Evolutionary conservation across 768 basidiomycete genomes (phyloP).

Genomic region (Lactifluus piperatus): DNA sequence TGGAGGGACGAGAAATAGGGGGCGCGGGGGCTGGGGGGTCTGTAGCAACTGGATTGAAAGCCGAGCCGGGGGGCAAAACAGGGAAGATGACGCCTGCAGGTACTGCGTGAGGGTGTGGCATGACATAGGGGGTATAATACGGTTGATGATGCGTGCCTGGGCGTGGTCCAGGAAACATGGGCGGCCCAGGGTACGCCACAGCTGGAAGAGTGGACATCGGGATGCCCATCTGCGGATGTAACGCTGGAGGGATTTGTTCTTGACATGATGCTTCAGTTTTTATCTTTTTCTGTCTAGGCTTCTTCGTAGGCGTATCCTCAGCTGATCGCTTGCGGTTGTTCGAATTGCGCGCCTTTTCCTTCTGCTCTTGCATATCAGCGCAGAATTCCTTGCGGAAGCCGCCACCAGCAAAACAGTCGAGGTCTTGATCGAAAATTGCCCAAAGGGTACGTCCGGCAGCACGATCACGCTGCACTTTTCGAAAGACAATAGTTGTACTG

Average conservation of each 20-base stretch:
- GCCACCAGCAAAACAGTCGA: conserved; percentile 76
- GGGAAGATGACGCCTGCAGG: conserved; percentile 68
- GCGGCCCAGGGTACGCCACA: conserved; percentile 24
- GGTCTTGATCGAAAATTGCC: conserved; percentile 78
- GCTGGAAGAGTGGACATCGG: conserved; percentile 20
- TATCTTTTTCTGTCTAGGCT: conserved; percentile 27
- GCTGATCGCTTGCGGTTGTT: conserved; percentile 17
- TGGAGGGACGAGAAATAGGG: conserved; percentile 4
- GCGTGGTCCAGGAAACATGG: conserved; percentile 24
- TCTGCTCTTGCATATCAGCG: conserved; percentile 31
- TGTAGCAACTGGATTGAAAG: conserved; percentile 27
- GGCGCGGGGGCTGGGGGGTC: conserved; percentile 12
- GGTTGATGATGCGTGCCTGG: conserved; percentile 61
- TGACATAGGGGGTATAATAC: conserved; percentile 38
- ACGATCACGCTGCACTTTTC: conserved; percentile 73
- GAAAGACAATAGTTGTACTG: conserved; percentile 85
- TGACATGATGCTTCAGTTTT: conserved; percentile 14
- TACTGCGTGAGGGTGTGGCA: conserved; percentile 35
- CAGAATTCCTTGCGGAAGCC: conserved; percentile 65
- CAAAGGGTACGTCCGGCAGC: conserved; percentile 77
- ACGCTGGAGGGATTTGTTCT: background rate
- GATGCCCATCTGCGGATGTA: conserved; percentile 14
- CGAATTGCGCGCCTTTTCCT: conserved; percentile 19
- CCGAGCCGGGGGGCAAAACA: conserved; percentile 49
- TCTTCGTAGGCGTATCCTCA: conserved; percentile 19